Evolutionary conservation across 345 rosid species (phyloP), one percentile per base, ranked within the genome.

Genomic region (Eucalyptus erythrocorys): DNA sequence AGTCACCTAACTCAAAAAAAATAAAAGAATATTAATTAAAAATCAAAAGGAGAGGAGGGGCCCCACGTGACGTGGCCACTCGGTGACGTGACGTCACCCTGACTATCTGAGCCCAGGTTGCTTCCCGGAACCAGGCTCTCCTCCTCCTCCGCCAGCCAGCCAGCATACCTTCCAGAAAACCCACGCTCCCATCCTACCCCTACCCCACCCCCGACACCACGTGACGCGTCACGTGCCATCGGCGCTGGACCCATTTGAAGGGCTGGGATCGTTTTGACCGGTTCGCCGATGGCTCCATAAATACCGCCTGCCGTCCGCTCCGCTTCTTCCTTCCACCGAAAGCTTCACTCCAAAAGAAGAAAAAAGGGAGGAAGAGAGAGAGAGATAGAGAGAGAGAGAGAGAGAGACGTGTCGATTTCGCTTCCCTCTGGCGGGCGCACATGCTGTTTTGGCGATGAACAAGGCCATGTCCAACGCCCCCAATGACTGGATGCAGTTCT

Each of bases 401-500:
- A 21, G 57, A 51, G 57, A 51, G 57, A 51, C 57, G 57, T 51
- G 57, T 51, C 57, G 57, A 51, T 21, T 51, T 51, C 34, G 17
- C 50, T 34, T 37, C 30, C 50, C 32, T 14, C 48, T 14, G 86
- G 50, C n/a, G 34, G 53, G 86, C 61, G 53, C 43, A 10, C 87
- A 21, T 48, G 42, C 21, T 50, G 19, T 64, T 55, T 26, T 27
- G 89, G 87, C 89, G 88, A 92, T 92, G 94, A 93, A 90, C 76
- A 86, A 92, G 80, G 85, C 92, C 88, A 96, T 96, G 97, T 92
- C 99, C 57, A 92, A 86, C 84, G 40, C 15, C 89, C 95, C 98
- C 37, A 90, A 88, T 51, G 96, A 95, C 27, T 97, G 99, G 99
- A 50, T 92, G 71, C 95, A 95, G 50, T 94, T 94, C 89, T 95